Evolutionary conservation across 371 early-diverging fungal genomes (phyloP).

Genomic region (Actinomortierella wolfii): DNA sequence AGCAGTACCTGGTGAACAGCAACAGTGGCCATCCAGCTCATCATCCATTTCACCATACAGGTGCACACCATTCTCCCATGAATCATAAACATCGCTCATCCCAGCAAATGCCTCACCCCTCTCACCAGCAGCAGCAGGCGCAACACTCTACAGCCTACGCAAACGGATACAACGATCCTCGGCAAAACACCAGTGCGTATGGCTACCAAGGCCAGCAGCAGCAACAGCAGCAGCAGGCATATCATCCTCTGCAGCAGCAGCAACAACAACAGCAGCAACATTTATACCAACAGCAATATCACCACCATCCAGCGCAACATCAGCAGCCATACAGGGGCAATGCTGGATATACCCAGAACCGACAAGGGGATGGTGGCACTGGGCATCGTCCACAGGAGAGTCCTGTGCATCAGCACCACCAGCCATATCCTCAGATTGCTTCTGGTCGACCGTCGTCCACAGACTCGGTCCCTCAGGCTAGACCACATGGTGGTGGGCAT

Average conservation of each 20-base stretch:
- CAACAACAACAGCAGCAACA: conserved; percentile 3
- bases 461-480: background rate
- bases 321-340: background rate
- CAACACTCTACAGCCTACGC: conserved; percentile 9
- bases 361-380: background rate
- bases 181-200: background rate
- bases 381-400: background rate
- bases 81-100: background rate
- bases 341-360: too few relatives aligned
- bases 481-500: too few relatives aligned
- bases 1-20: background rate
- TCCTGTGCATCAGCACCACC: conserved; percentile 1
- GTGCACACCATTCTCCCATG: background rate
- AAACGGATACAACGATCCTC: conserved; percentile 2
- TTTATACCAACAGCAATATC: background rate
- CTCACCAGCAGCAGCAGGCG: conserved; percentile 4
- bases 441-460: background rate
- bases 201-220: background rate
- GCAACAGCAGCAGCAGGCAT: background rate
- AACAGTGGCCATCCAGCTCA: conserved; percentile 4
- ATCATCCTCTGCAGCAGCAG: conserved; percentile 6
- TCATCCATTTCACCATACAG: background rate
- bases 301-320: background rate
- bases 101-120: background rate
- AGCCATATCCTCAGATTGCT: conserved; percentile 4